Evolutionary conservation across 345 rosid genomes (phyloP).

Genomic region (Pugionium cornutum): DNA sequence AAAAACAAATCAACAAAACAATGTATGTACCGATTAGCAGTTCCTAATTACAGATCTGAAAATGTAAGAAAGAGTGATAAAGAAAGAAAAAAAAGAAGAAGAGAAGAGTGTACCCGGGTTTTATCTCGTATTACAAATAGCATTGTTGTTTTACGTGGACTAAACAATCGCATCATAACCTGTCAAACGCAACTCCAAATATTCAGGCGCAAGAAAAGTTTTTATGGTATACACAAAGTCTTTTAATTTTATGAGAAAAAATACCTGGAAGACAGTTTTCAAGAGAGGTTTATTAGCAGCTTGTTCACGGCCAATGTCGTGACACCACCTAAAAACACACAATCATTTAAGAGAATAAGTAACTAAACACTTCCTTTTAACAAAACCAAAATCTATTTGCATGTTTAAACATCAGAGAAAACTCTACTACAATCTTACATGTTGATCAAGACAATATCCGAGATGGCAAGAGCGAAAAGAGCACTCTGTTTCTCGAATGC

Average conservation of each 20-base stretch:
- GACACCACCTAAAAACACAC: constrained; percentile 81
- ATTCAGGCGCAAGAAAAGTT: constrained; percentile 10
- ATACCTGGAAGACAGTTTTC: constrained; percentile 96
- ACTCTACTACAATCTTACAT: constrained; percentile 57
- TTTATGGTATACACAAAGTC: constrained; percentile 7
- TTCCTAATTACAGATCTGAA: neutral
- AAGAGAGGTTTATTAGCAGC: constrained; percentile 98
- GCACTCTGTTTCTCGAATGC: constrained; percentile 68
- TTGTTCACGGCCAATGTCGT: constrained; percentile 99
- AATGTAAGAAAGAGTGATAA: constrained; percentile 12
- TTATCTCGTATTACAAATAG: constrained; percentile 97
- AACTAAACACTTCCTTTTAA: neutral
- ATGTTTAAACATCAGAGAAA: constrained; percentile 5
- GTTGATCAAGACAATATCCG: constrained; percentile 92
- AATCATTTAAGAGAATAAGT: constrained; percentile 4
- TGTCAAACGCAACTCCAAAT: constrained; percentile 40
- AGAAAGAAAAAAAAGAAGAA: neutral
- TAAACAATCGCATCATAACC: constrained; percentile 98
- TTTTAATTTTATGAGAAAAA: constrained; percentile 11
- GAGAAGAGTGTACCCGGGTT: constrained; percentile 63
- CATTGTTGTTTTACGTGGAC: constrained; percentile 96
- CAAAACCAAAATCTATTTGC: neutral
- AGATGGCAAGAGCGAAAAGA: constrained; percentile 93
- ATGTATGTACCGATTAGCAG: constrained; percentile 19
- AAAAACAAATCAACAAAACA: constrained; percentile 14